Evolutionary conservation across 129 eudicot species (phyloP), one percentile per base, ranked within the genome.

Genomic region (Logfia minima): DNA sequence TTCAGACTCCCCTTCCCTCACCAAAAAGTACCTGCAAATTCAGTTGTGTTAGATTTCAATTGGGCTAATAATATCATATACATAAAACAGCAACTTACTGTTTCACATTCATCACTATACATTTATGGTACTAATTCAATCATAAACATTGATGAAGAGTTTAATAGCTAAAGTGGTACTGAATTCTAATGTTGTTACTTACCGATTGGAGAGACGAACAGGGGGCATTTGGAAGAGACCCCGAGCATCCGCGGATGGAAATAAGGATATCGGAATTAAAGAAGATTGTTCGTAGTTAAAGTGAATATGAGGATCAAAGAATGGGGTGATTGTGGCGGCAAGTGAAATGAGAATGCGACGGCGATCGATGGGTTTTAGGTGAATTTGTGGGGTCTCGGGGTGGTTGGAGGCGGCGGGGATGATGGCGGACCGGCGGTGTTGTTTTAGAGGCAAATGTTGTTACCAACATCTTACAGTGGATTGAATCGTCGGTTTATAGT

Each of bases 211-310:
- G 74, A 94, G 99, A 18, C 91, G 88, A 80, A 86, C 68, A 16
- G 99, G 99, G 65, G 99, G 99, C 99, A 94, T 91, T 85, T 91
- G 99, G 71, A 94, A 94, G 79, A 94, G 93, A 59, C 97, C 99
- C 10, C 97, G 92, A 28, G 97, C 92, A 41, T 87, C 78, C 3
- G 97, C 85, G 7, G 75, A 37, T 10, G 87, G 86, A 18, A 78
- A 19, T 21, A 28, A 5, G 2, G 80, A 34, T 9, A 81, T 5
- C 19, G 76, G 77, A 70, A 52, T 52, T 35, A 51, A 34, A 21
- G 77, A 66, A 8, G 59, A 41, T 32, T 79, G 26, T 19, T 70
- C 39, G 60, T 52, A 24, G 4, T 23, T 80, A 35, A 61, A 37
- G 16, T 67, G 75, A 66, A 75, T 78, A 65, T 71, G 77, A 75